Percentiles rank a stretch among this genome's conserved stretches.
Conservation (phyloP, 176 grass and related monocot genomes). For the Areca catechu region DNA sequence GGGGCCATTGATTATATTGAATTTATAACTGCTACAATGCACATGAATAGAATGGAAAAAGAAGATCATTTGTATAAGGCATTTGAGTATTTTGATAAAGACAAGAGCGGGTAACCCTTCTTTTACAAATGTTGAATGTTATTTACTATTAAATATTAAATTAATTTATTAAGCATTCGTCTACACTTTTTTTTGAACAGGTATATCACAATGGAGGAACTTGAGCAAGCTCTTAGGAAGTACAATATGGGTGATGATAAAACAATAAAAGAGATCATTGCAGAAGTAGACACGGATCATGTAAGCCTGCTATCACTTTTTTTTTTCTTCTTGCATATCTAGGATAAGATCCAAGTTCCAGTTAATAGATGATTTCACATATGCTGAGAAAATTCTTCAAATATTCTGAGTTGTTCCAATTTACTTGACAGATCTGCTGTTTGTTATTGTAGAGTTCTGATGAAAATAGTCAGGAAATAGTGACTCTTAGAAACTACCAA, state of each 20-base stretch:
- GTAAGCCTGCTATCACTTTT: slow-evolving; percentile 28
- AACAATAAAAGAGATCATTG: slow-evolving; percentile 98
- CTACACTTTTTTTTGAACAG: slow-evolving; percentile 36
- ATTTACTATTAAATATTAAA: neutral
- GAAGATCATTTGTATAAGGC: slow-evolving; percentile 96
- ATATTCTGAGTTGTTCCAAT: too few species aligned
- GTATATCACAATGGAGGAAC: slow-evolving; percentile 91
- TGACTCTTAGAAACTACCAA: too few species aligned
- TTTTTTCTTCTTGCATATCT: neutral
- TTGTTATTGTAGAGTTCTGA: too few species aligned
- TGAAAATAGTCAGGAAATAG: too few species aligned
- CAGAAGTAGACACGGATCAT: slow-evolving; percentile 90
- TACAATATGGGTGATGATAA: slow-evolving; percentile 97
- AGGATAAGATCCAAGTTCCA: too few species aligned
- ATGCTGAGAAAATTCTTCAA: too few species aligned
- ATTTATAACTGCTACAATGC: slow-evolving; percentile 97
- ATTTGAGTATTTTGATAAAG: slow-evolving; percentile 97
- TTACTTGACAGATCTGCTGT: too few species aligned
- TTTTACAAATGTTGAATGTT: neutral
- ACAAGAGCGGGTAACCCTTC: slow-evolving; percentile 78
- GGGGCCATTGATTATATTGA: slow-evolving; percentile 91
- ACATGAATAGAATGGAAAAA: slow-evolving; percentile 96
- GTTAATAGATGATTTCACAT: too few species aligned
- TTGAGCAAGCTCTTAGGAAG: slow-evolving; percentile 93
- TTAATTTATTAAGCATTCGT: slow-evolving; percentile 13